Base-by-base conservation (phyloP, 2,329 filamentous ascomycete genomes). In the Cytospora paraplurivora region DNA sequence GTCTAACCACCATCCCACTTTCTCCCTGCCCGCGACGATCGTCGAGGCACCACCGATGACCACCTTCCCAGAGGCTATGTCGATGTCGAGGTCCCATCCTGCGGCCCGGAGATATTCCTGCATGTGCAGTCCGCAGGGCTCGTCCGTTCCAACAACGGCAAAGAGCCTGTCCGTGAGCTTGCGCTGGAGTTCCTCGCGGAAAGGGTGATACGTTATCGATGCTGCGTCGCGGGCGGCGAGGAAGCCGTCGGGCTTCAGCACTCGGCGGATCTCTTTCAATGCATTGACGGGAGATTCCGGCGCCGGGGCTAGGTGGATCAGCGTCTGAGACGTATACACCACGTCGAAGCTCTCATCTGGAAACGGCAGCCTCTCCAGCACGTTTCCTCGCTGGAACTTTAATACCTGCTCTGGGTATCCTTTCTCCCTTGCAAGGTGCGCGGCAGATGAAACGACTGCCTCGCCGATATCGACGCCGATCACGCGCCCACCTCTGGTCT, bases 321-420 rank as follows among this genome's bases (percentile, higher is more conserved):
- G 67, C 5, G 71, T 69, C 56, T 75, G 72, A 35, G 73, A 72
- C 57, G 68, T 72, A 58, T 69, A 71, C 21, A 68, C 68, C n/a
- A 73, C 64, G 56, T 75, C 72, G 54, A 74, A 74, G 13, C 68
- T 68, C 35, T 64, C 66, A 49, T 74, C 71, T 0, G 66, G 63
- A 57, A 72, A 74, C 0, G 75, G 73, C 0, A 77, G 68, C 1
- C 59, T 50, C 21, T 70, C 65, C 67, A 75, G 73, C 21, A 74
- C 71, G 49, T 69, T 52, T 1, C 37, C 63, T 12, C 37, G 41
- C 11, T 41, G 34, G 15, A 65, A 62, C n/a, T 37, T 54, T 13
- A 61, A 55, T n/a, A 57, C 44, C 0, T 32, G 34, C 38, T 53
- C 41, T 17, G 49, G n/a, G 4, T 53, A 49, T 3, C 27, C 47